Percentiles rank a stretch among this genome's conserved stretches.
These are phyloP conservation scores for Austroboletus niveus DNA, from an alignment of 1,284 basidiomycete genomes.

Conservation along the genomic window DNA sequence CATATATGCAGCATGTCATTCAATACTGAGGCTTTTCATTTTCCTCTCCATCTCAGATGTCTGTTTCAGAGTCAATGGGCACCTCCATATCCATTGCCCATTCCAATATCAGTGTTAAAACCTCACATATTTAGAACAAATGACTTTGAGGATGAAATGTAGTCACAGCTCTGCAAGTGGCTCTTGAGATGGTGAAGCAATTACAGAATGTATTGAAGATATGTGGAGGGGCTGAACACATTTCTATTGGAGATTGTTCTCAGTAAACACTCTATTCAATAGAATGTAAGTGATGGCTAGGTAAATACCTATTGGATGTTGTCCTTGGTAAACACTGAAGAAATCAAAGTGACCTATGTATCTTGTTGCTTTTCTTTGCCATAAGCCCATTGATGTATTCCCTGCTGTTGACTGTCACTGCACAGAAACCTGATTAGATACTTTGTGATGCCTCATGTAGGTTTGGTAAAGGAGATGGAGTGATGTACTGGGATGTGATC, in stretches of 20 bases:
- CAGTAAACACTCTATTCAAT: no score
- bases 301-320: no score
- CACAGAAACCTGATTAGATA: slow-evolving; percentile 39
- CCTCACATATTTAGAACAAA: slow-evolving; percentile 28
- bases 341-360: no score
- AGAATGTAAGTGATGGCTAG: no score
- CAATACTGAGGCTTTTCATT: slow-evolving; percentile 47
- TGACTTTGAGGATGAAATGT: slow-evolving; percentile 25
- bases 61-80: slow-evolving; percentile 35
- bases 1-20: slow-evolving; percentile 48
- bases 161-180: slow-evolving; percentile 15
- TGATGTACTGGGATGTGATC: slow-evolving; percentile 40
- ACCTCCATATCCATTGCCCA: slow-evolving; percentile 35
- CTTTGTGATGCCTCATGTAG: slow-evolving; percentile 30
- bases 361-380: slow-evolving; percentile 72
- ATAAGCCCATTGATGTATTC: slow-evolving; percentile 71
- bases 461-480: slow-evolving; percentile 47
- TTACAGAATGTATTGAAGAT: slow-evolving; percentile 36
- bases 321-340: no score
- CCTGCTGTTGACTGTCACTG: slow-evolving; percentile 37
- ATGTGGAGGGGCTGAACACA: slow-evolving; percentile 54
- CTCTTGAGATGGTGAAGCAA: slow-evolving; percentile 13
- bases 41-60: slow-evolving; percentile 37
- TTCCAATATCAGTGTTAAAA: slow-evolving; percentile 34
- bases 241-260: no score